Evolutionary conservation across 306 rosid genomes (phyloP), one percentile per base, ranked within the genome.

Genomic region (Calophaca sinica): DNA sequence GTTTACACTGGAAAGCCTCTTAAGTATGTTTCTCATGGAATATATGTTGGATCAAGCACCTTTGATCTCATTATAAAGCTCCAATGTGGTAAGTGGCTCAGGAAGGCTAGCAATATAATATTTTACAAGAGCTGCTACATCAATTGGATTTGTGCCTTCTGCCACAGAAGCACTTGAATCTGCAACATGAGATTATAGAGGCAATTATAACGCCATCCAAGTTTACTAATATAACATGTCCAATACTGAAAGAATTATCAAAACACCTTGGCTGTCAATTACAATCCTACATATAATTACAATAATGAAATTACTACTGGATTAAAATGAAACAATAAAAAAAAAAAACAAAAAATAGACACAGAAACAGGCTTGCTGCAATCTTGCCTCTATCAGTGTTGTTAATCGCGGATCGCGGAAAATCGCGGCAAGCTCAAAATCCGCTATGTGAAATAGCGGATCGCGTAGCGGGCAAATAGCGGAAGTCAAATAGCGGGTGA

Each of bases 51-150:
- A 87, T 13, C 89, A 88, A 60, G 97, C 93, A 55, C 81, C 79
- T 80, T 79, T 92, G 72, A 94, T 87, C 82, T 92, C 96, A 53
- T 82, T 62, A 77, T 90, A 86, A 70, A 90, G 96, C 80, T 92
- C 93, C 72, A 88, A 79, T 29, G 97, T 90, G 70, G 87, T 84
- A 70, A 92, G 92, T 3, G 99, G 97, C 86, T 88, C 97, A 7
- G 97, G 99, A 82, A 94, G 92, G 83, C 97, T 88, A 78, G 97
- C 96, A 68, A 94, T 87, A 87, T 92, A 92, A 79, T 87, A 94
- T 83, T 94, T 94, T 62, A 68, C 72, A 28, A 94, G 88, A 83
- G 96, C 96, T n/a, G 97, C 99, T 48, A 94, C 85, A 7, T 91
- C 96, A 79, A 88, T 75, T 39, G 99, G 93, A 82, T 80, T 94